Evolutionary conservation across 2,329 filamentous ascomycete species (phyloP).

Genomic region (Phaeomoniella chlamydospora): DNA sequence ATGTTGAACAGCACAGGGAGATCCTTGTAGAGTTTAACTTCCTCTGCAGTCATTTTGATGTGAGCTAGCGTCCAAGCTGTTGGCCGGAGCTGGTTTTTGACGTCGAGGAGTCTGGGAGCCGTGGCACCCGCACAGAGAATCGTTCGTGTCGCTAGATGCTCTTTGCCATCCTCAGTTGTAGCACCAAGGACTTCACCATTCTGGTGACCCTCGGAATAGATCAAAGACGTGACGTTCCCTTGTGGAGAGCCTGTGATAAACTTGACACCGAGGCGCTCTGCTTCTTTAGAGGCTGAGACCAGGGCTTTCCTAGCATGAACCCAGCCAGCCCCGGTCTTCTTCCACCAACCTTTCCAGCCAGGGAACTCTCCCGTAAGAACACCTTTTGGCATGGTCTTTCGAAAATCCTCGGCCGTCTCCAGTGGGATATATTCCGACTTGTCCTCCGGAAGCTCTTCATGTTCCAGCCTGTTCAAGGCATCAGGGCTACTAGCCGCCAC

Average conservation of each 20-base stretch:
- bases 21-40: conserved; percentile 25
- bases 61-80: conserved; percentile 34
- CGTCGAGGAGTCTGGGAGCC: conserved; percentile 25
- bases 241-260: conserved; percentile 28
- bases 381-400: conserved; percentile 35
- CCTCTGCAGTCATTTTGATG: conserved; percentile 25
- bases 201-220: conserved; percentile 13
- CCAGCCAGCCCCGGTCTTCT: conserved; percentile 34
- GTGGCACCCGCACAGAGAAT: conserved; percentile 30
- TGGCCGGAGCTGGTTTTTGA: conserved; percentile 27
- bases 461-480: conserved; percentile 22
- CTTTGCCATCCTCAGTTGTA: conserved; percentile 20
- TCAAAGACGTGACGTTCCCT: conserved; percentile 21
- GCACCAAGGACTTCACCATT: conserved; percentile 22
- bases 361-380: conserved; percentile 29
- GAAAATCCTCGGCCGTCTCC: conserved; percentile 30
- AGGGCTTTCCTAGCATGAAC: conserved; percentile 37
- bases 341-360: conserved; percentile 28
- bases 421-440: conserved; percentile 19
- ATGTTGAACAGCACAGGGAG: conserved; percentile 31
- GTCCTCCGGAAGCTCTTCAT: conserved; percentile 18
- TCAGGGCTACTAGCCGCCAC: conserved; percentile 25
- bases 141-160: conserved; percentile 21
- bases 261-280: conserved; percentile 28
- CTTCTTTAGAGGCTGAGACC: conserved; percentile 28